Percentiles rank a stretch among this genome's conserved stretches.
These are phyloP conservation scores for Malassezia nana DNA, from an alignment of 1,284 basidiomycete genomes.

Conservation along the genomic window DNA sequence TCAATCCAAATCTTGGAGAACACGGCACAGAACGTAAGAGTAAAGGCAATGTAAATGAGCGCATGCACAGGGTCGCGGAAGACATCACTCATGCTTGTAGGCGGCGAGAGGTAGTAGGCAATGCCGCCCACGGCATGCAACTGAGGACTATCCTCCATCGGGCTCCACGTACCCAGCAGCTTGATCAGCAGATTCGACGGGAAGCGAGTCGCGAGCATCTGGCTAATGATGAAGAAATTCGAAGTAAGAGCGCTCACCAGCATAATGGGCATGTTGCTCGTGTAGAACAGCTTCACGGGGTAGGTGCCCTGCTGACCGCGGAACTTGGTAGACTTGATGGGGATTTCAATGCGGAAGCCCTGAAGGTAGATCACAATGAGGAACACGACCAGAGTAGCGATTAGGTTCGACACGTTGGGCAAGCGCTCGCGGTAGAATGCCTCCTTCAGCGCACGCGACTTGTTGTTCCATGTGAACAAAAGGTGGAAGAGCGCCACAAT, in stretches of 20 bases:
- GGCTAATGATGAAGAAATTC: conserved; percentile 90
- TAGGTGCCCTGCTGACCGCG: conserved; percentile 87
- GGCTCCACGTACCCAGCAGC: conserved; percentile 93
- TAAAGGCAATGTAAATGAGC: conserved; percentile 79
- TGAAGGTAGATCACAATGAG: conserved; percentile 94
- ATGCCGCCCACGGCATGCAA: conserved; percentile 83
- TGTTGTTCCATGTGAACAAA: conserved; percentile 96
- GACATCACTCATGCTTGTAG: conserved; percentile 76
- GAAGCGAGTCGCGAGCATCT: conserved; percentile 82
- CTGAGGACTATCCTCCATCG: conserved; percentile 82
- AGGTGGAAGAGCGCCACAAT: conserved; percentile 94
- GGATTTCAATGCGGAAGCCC: conserved; percentile 97
- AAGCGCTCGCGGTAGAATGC: conserved; percentile 95
- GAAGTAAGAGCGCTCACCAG: conserved; percentile 84
- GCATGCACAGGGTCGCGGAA: conserved; percentile 89
- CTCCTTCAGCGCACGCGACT: conserved; percentile 88
- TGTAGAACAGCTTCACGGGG: conserved; percentile 98
- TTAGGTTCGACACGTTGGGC: conserved; percentile 94
- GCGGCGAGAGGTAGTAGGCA: conserved; percentile 94
- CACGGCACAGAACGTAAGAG: conserved; percentile 83
- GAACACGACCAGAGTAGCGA: conserved; percentile 84
- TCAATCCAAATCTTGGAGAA: conserved; percentile 99
- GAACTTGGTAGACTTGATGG: conserved; percentile 92
- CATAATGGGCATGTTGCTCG: conserved; percentile 99
- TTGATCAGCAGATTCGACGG: conserved; percentile 80